Evolutionary conservation across 352 stramenopile species (phyloP), one percentile per base, ranked within the genome.

Genomic region (Phytophthora pistaciae): DNA sequence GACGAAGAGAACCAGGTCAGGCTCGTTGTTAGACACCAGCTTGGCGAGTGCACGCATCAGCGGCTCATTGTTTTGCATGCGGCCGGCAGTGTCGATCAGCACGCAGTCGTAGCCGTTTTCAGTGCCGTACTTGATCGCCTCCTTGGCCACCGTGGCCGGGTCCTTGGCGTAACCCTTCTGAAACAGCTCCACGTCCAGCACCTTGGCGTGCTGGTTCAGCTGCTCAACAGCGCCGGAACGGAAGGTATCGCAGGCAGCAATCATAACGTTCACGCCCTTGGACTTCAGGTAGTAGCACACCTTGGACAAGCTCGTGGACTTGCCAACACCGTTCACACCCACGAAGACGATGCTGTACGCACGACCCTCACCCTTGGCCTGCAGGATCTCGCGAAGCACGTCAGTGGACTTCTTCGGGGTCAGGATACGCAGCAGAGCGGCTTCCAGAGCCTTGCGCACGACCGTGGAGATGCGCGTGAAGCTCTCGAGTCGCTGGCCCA

Each of bases 21-120:
- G 98, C 61, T 98, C 84, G 72, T 99, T 99, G 68, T 98, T 96
- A 8, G 88, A 96, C 29, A 99, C 94, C 13, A 99, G 85, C 78
- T 99, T 99, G 38, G 96, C 95, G 18, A 99, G 82, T 11, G 97
- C 97, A 57, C 97, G 96, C 98, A 99, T 99, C 36, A 99, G 85
- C 49, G 97, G 96, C 65, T 99, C 94, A 79, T 99, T 99, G 83
- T 99, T 99, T 84, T 99, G 98, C 97, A 99, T 99, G 16, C 98
- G 88, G 27, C 98, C 98, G 21, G 98, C 98, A 18, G 98, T 99
- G 83, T 99, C 98, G 27, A 99, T 98, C 21, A 99, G 84, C 46
- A 99, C 97, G 31, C 98, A 98, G 80, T 99, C 98, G 77, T 96
- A 98, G 16, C 88, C 91, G 52, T 99, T 94, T 38, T 98, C 83